Conservation (phyloP, 2,329 filamentous ascomycete species). For the Gremmenia infestans region DNA sequence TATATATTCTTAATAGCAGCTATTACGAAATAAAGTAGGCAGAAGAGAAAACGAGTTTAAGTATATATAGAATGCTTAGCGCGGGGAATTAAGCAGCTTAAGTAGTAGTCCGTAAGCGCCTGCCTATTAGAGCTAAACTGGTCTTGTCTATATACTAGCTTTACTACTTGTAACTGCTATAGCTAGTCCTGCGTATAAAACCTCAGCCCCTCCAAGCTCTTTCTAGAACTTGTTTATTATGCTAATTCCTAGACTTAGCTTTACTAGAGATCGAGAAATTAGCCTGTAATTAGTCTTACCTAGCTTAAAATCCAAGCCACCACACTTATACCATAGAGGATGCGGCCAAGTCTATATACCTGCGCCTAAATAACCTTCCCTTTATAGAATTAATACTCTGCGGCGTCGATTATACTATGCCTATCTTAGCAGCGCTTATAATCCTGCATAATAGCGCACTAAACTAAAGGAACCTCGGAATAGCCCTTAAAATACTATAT, state of each 20-base stretch:
- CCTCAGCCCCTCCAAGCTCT: conserved; percentile 11
- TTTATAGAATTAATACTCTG: conserved; percentile 16
- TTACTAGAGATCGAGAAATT: conserved; percentile 22
- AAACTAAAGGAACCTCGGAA: too few species aligned
- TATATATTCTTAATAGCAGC: conserved; percentile 7
- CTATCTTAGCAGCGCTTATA: too few species aligned
- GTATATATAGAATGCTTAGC: conserved; percentile 11
- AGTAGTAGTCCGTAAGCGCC: conserved; percentile 7
- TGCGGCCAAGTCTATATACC: conserved; percentile 11
- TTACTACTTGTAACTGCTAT: conserved; percentile 14
- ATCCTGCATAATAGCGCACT: too few species aligned
- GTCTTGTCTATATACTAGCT: conserved; percentile 12
- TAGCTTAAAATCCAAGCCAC: conserved; percentile 19
- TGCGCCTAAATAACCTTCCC: conserved; percentile 17
- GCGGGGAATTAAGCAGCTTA: conserved; percentile 14
- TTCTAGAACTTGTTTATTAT: conserved; percentile 15
- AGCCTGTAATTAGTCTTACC: conserved; percentile 16
- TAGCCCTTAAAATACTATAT: too few species aligned
- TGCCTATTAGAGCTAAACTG: conserved; percentile 7
- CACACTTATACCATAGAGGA: conserved; percentile 14
- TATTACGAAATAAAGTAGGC: conserved; percentile 9
- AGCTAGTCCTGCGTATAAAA: conserved; percentile 14
- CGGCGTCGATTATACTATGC: conserved; percentile 8
- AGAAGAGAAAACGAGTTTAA: conserved; percentile 10
- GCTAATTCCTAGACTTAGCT: conserved; percentile 17